phyloP scores from a whole-genome alignment of 306 rosid species.

The Cucurbita moschata region DNA sequence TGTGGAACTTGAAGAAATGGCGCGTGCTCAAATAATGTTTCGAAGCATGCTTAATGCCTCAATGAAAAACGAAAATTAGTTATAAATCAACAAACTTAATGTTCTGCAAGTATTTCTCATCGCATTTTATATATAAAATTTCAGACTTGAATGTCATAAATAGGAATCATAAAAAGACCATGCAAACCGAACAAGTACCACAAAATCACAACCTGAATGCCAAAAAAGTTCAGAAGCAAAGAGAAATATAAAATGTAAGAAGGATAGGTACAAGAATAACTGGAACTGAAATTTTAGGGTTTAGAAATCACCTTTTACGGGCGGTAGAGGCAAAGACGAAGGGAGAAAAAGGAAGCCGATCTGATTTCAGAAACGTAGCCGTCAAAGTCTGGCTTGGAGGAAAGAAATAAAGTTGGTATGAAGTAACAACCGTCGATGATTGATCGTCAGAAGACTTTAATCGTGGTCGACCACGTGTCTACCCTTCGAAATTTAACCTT shows the following conservation, averaged over 20 bases:
- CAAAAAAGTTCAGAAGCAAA: not conserved
- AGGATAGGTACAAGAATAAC: not conserved
- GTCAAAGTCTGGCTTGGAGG: not conserved
- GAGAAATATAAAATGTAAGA: not conserved
- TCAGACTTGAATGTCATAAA: not conserved
- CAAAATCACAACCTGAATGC: not conserved
- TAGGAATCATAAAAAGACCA: not conserved
- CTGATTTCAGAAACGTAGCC: slow-evolving; percentile 9
- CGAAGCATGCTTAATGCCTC: not conserved
- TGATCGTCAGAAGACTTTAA: not conserved
- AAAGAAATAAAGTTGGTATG: not conserved
- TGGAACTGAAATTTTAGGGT: not conserved
- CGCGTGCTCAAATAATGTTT: not conserved
- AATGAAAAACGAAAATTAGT: not conserved
- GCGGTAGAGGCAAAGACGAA: not conserved
- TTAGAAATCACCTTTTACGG: slow-evolving; percentile 5
- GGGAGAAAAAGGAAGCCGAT: not conserved
- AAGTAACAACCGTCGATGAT: slow-evolving; percentile 8
- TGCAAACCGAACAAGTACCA: not conserved
- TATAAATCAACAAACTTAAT: not conserved
- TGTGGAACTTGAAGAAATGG: not conserved
- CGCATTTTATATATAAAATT: not conserved
- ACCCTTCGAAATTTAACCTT: not conserved
- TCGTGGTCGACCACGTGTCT: slow-evolving; percentile 6
- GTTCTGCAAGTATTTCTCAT: not conserved